Conservation (phyloP, 2,329 filamentous ascomycete genomes). For the Raffaelea arxii region DNA sequence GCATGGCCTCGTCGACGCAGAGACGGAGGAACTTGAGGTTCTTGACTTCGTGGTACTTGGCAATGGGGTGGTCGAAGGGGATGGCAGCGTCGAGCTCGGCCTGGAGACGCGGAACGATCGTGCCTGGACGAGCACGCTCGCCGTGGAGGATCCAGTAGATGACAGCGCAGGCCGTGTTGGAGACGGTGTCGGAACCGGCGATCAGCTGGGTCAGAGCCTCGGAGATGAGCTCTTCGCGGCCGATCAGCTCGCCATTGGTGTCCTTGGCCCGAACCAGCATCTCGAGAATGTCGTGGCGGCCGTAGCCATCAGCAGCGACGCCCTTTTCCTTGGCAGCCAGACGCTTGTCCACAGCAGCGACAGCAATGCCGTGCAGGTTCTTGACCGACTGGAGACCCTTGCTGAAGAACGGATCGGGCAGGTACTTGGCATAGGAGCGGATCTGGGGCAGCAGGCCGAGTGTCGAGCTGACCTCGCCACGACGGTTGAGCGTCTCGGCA, state of each 20-base stretch:
- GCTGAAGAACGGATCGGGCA: constrained; percentile 10
- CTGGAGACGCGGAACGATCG: constrained; percentile 7
- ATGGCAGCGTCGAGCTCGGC: constrained; percentile 9
- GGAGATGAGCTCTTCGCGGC: constrained; percentile 8
- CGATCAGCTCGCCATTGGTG: constrained; percentile 3
- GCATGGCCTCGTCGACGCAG: constrained; percentile 11
- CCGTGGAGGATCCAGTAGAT: constrained; percentile 12
- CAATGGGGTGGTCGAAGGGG: neutral
- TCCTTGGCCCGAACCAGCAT: constrained; percentile 10
- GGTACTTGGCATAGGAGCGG: constrained; percentile 4
- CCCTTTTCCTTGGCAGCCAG: constrained; percentile 5
- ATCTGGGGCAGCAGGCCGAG: constrained; percentile 8
- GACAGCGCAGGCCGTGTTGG: constrained; percentile 10
- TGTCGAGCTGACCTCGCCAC: constrained; percentile 11
- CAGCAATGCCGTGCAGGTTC: constrained; percentile 10
- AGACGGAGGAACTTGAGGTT: constrained; percentile 7
- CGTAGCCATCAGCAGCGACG: neutral
- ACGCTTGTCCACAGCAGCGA: constrained; percentile 10
- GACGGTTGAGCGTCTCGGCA: constrained; percentile 10
- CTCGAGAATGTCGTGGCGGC: constrained; percentile 10
- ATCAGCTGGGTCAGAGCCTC: constrained; percentile 12
- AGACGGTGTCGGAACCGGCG: constrained; percentile 11
- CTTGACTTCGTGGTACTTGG: constrained; percentile 5
- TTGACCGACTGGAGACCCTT: constrained; percentile 8
- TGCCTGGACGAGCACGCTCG: constrained; percentile 7